These are phyloP conservation scores for Nannizzia gypsea DNA, from an alignment of 2,329 filamentous ascomycete genomes.

Conservation along the genomic window DNA sequence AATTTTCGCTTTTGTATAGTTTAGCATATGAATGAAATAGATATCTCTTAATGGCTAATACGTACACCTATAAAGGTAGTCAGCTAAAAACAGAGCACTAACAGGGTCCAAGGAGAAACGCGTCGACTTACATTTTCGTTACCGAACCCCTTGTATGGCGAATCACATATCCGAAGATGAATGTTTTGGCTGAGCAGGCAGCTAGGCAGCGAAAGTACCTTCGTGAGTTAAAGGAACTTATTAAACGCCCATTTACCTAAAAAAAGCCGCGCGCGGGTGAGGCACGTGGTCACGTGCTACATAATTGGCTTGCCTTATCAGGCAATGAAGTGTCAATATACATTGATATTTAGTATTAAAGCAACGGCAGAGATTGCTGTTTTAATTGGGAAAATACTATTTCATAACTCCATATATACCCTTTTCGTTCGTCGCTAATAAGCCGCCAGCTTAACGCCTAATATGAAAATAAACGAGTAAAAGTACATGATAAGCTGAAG, in stretches of 20 bases:
- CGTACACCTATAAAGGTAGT: slow-evolving; percentile 13
- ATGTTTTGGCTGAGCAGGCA: not conserved
- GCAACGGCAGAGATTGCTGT: not conserved
- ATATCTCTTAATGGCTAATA: not conserved
- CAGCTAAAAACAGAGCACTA: slow-evolving; percentile 1
- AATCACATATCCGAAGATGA: not conserved
- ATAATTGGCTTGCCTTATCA: not conserved
- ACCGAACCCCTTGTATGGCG: not conserved
- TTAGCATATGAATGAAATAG: not conserved
- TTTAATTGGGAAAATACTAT: not conserved
- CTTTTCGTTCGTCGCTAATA: not conserved
- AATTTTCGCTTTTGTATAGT: slow-evolving; percentile 53
- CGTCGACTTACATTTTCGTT: slow-evolving; percentile 11
- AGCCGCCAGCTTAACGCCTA: not conserved
- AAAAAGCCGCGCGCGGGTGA: not conserved
- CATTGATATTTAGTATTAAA: not conserved
- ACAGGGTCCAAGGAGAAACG: not conserved
- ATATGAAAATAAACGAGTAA: not conserved
- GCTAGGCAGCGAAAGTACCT: not conserved
- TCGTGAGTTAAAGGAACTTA: not conserved
- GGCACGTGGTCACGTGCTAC: not conserved
- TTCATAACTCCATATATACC: not conserved
- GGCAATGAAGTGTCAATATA: not conserved
- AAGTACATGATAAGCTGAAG: not conserved
- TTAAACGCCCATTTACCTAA: not conserved